Base-by-base conservation (phyloP, 805 yeast species). In the Tetrapisispora namnaoensis region DNA sequence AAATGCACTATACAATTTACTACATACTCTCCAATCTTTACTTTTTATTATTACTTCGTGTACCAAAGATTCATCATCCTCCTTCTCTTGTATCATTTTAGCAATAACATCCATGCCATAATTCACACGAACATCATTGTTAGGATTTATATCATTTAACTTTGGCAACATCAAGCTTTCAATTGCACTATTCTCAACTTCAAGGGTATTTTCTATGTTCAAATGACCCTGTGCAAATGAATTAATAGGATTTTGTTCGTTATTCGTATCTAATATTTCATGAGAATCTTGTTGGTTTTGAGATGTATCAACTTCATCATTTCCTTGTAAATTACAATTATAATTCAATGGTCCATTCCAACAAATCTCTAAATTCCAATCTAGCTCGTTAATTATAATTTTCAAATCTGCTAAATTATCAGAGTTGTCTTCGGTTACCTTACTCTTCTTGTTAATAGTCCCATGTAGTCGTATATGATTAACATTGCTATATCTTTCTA, bases 1-100 rank as follows among this genome's bases (percentile, higher is more conserved):
- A 59, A 87, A 80, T 2, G 76, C 69, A 28, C 79, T 80, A 44
- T 82, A 78, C 36, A 85, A 70, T 57, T 70, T 76, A 5, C 80
- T 70, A 1, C 86, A 85, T 51, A 79, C 66, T 56, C 73, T 79
- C 91, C 91, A 85, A 60, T 83, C 87, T 55, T 70, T 76, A 22
- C 79, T 66, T 55, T 72, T 73, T 28, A 85, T 76, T 27, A 72
- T 66, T 2, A 83, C 73, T 37, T 72, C 78, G 49, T 70, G 57
- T 6, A 51, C 49, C 2, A 46, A 45, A 2, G 55, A 50, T 42
- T 44, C 53, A 14, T 51, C 59, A 43, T 48, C 49, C 37, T 59
- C 61, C 14, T 59, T 59, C 36, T 48, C 50, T 49, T 61, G 59
- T 5, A 58, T 59, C 54, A 60, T 52, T 5, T 47, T 54, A 1